Evolutionary conservation across 2,329 filamentous ascomycete genomes (phyloP), one percentile per base, ranked within the genome.

Genomic region (Claviceps cyperi): DNA sequence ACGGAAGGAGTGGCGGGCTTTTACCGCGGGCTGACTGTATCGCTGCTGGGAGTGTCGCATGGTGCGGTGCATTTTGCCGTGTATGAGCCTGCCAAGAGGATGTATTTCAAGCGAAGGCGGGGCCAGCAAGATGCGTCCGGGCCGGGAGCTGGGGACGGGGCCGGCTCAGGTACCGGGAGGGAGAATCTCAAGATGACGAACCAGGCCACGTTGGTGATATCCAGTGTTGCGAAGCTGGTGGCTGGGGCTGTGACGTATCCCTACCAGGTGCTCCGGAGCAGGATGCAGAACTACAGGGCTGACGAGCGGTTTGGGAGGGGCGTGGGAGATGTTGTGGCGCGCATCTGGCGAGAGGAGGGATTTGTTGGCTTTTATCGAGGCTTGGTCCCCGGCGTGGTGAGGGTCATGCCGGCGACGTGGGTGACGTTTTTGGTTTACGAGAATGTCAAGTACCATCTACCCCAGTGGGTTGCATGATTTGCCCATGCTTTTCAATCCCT

Each of bases 391-490:
- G 94, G 91, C 56, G 76, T 95, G n/a, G 72, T 95, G 48, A 78
- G 92, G 53, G 92, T 97, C 28, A 73, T 98, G 65, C 92, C 92
- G 3, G 90, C 89, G 35, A 97, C 92, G 3, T 94, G 92, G 78
- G 87, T 96, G 49, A 97, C 91, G 1, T 97, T 98, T 63, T 67
- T 98, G 59, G 90, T 97, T 22, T 97, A 97, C 67, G 92, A 98
- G 71, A 97, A 97, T 66, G 83, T 84, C 52, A 89, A 84, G 68
- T 80, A 77, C 56, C 83, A 86, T 62, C 64, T 94, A 37, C 72
- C 78, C 22, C 60, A 60, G 44, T 71, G 67, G 72, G 17, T 35
- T 37, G 48, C 48, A 13, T 36, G 15, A 41, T 36, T 14, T 40
- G 38, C 13, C 17, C 38, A 40, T 39, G 37, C 6, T 13, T 40